Evolutionary conservation across 805 yeast species (phyloP).

Genomic region (Sugiyamaella americana): DNA sequence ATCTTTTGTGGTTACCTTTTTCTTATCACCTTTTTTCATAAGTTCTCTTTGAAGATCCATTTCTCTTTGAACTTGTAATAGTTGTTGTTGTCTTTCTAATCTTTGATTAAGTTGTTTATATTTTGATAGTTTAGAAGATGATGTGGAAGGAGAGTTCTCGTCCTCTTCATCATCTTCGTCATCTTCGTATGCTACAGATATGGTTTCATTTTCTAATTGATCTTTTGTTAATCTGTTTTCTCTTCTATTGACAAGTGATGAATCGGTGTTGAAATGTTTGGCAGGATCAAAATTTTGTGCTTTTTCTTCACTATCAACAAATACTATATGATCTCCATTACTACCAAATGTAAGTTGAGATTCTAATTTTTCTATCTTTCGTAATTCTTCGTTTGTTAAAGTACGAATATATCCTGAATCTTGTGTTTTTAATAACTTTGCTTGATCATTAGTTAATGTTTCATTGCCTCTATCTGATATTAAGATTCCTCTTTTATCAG

Average conservation of each 20-base stretch:
- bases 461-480: slow-evolving; percentile 49
- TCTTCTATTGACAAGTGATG: slow-evolving; percentile 50
- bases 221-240: slow-evolving; percentile 65
- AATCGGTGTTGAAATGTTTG: slow-evolving; percentile 63
- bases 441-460: slow-evolving; percentile 66
- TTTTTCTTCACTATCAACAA: slow-evolving; percentile 60
- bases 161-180: slow-evolving; percentile 29
- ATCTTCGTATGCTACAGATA: slow-evolving; percentile 23
- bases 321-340: slow-evolving; percentile 76
- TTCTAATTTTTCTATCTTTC: slow-evolving; percentile 54
- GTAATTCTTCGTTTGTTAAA: slow-evolving; percentile 60
- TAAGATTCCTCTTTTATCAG: slow-evolving; percentile 66
- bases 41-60: slow-evolving; percentile 77
- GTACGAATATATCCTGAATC: slow-evolving; percentile 83
- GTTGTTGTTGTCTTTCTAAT: slow-evolving; percentile 62
- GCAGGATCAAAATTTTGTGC: slow-evolving; percentile 58
- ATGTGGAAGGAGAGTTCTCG: neutral
- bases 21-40: slow-evolving; percentile 85
- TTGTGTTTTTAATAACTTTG: slow-evolving; percentile 79
- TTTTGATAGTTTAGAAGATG: slow-evolving; percentile 41
- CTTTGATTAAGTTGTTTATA: slow-evolving; percentile 56
- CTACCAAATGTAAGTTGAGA: slow-evolving; percentile 33
- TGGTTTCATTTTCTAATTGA: slow-evolving; percentile 41
- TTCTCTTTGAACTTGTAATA: slow-evolving; percentile 60
- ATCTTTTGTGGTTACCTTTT: slow-evolving; percentile 57